These are phyloP conservation scores for Rhododendron simsii DNA, from an alignment of 148 eudicot genomes.

Conservation along the genomic window DNA sequence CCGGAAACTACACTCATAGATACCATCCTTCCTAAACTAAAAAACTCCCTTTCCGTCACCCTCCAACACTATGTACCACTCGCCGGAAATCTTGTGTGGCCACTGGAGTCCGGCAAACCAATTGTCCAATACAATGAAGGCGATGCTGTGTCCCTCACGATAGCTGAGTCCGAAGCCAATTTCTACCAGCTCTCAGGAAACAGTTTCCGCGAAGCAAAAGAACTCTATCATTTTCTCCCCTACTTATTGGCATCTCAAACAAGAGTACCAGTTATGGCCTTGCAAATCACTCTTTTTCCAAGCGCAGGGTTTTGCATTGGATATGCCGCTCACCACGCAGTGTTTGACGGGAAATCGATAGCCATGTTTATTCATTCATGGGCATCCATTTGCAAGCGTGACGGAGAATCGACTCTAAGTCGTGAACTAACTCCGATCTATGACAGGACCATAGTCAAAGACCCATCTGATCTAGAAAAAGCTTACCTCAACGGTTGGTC, in stretches of 20 bases:
- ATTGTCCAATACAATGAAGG: not conserved
- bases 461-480: not conserved
- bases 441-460: not conserved
- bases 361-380: slow-evolving; percentile 16
- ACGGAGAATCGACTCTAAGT: not conserved
- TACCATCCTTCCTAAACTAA: not conserved
- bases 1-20: not conserved
- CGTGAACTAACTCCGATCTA: not conserved
- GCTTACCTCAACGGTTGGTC: not conserved
- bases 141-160: not conserved
- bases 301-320: slow-evolving; percentile 10
- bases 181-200: slow-evolving; percentile 5
- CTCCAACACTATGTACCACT: slow-evolving; percentile 10
- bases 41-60: slow-evolving; percentile 7
- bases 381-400: slow-evolving; percentile 8
- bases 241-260: not conserved
- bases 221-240: not conserved
- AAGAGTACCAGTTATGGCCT: not conserved
- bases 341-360: slow-evolving; percentile 14
- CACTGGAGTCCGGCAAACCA: not conserved
- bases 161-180: not conserved
- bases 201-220: not conserved
- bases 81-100: slow-evolving; percentile 3
- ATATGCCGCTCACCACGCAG: slow-evolving; percentile 4
- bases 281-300: slow-evolving; percentile 15